phyloP scores from a whole-genome alignment of 2,329 filamentous ascomycete species.

The Beauveria sp. region DNA sequence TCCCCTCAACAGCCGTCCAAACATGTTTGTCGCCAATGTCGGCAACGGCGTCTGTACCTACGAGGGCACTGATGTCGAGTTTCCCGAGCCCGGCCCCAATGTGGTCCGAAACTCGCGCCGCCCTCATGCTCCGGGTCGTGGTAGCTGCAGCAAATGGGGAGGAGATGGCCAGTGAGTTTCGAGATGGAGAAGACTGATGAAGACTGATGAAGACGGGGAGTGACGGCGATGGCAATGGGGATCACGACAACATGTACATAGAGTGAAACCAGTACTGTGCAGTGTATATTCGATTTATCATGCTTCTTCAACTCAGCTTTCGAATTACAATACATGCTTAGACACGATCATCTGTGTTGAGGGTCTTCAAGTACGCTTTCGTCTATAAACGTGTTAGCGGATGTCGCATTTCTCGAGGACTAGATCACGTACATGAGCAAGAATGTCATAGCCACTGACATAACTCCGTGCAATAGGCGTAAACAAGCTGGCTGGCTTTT shows the following conservation, averaged over 20 bases:
- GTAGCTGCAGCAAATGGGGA: constrained; percentile 6
- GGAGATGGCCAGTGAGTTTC: neutral
- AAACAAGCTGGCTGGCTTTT: neutral
- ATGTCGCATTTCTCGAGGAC: too few relatives aligned
- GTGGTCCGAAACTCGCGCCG: constrained; percentile 26
- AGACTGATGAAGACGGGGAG: too few relatives aligned
- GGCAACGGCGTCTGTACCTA: constrained; percentile 46
- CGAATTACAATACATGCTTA: too few relatives aligned
- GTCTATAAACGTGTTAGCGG: neutral
- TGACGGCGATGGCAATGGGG: too few relatives aligned
- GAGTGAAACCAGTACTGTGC: neutral
- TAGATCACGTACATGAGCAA: neutral
- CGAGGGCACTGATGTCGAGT: constrained; percentile 49
- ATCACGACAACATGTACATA: neutral
- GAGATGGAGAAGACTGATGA: too few relatives aligned
- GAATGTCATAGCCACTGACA: neutral
- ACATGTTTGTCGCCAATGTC: constrained; percentile 62
- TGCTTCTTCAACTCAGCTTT: neutral
- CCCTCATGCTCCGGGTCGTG: constrained; percentile 6
- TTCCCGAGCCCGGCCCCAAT: constrained; percentile 54
- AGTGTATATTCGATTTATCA: neutral
- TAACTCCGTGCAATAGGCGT: neutral
- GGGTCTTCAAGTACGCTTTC: neutral
- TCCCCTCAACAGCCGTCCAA: constrained; percentile 45
- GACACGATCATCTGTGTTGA: neutral